Evolutionary conservation across 179 eudicot species (phyloP), one percentile per base, ranked within the genome.

Genomic region (Drosera spatulata): DNA sequence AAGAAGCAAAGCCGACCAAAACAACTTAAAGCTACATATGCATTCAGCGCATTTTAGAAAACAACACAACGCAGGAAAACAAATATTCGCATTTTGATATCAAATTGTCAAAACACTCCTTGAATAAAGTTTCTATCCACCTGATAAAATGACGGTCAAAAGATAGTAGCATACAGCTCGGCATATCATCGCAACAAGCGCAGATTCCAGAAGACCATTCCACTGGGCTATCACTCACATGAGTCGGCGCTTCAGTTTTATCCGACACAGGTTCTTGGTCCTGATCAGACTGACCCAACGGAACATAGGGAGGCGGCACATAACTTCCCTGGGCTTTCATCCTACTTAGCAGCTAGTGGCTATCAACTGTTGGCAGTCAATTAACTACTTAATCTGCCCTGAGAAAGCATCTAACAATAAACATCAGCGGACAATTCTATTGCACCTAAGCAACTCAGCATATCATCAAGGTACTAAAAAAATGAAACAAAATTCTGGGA

Each of bases 131-230:
- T 65, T 60, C 66, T 63, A 77, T 76, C 72, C 81, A 68, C 70
- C 59, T 67, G 78, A 75, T 64, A 75, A 79, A 70, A 22, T 22
- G 78, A 82, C 84, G 77, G 71, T 81, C 83, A 73, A 77, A 80
- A 75, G 80, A 81, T 68, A 80, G 80, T 79, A 77, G 73, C 95
- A 68, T 85, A 90, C 96, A 90, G 90, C 90, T 90, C 82, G 73
- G 88, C 66, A 82, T 70, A 81, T 90, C 96, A 68, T 90, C 97
- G 71, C 80, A 85, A 75, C 96, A 90, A 69, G 97, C 96, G 72
- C 97, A 90, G 38, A 90, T 87, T 75, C 97, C 97, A 39, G 97
- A 90, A 48, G 96, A 85, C 97, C 97, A 90, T 49, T 85, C 89
- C 37, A 52, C 66, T 10, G 75, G 67, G 47, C 39, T 73, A 62